A percentile compares a stretch with the other conserved stretches of the same genome.
These are phyloP conservation scores for Orbilia brochopaga DNA, from an alignment of 2,329 filamentous ascomycete species.

Conservation along the genomic window DNA sequence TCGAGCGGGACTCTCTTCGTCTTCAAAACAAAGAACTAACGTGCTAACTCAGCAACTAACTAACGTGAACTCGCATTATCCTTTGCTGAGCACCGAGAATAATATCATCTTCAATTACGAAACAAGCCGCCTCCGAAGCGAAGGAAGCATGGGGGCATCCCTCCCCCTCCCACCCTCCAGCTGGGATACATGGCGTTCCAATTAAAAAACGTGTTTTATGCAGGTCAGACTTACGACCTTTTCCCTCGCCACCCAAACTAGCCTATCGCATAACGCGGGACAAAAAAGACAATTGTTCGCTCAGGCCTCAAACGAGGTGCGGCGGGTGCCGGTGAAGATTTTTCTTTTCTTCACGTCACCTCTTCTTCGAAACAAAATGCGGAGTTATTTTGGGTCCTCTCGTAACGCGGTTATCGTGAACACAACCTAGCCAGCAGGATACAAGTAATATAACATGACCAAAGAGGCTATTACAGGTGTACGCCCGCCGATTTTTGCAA, in stretches of 20 bases:
- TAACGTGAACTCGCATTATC: no score
- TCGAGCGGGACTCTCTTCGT: no score
- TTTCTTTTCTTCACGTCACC: background rate
- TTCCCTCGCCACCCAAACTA: conserved; percentile 19
- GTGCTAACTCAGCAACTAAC: no score
- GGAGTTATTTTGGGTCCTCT: conserved; percentile 8
- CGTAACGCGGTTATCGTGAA: background rate
- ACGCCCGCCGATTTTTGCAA: background rate
- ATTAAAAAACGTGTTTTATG: conserved; percentile 50
- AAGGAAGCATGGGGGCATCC: conserved; percentile 4
- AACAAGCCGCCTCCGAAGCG: conserved; percentile 6
- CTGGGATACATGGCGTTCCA: conserved; percentile 5
- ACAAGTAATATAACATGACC: background rate
- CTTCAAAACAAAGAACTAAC: no score
- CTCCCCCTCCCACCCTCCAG: conserved; percentile 4
- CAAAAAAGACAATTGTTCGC: conserved; percentile 1
- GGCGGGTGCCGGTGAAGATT: background rate
- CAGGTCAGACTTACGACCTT: conserved; percentile 47
- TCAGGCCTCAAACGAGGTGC: background rate
- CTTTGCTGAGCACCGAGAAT: no score
- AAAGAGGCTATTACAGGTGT: background rate
- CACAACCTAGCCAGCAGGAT: background rate
- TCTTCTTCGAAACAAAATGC: no score
- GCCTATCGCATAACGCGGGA: conserved; percentile 4
- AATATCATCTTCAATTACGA: background rate